Base-by-base conservation (phyloP, 306 rosid genomes). In the Coriaria nepalensis region DNA sequence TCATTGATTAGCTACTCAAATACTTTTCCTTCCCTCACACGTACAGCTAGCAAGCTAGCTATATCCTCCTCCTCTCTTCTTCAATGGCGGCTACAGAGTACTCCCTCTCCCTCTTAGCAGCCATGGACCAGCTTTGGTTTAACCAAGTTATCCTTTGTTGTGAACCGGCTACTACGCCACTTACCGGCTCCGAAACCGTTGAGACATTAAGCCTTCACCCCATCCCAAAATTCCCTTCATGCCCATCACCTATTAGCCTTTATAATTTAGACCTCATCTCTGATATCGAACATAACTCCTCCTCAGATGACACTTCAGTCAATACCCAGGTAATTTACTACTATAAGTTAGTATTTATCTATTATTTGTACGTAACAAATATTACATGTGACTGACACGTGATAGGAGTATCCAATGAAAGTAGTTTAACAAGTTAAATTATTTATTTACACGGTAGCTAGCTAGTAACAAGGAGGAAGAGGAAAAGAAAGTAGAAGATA, bases 111-210 rank as follows among this genome's bases (percentile, higher is more conserved):
- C 62, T 75, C 48, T 29, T 83, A 33, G 83, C 55, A 34, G 71
- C 79, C 65, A 83, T 87, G 83, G 87, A 87, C 53, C 56, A 57
- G 29, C 93, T 83, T 33, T 87, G 96, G 96, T 83, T 75, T 68
- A 79, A 70, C 62, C 85, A 80, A 53, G 50, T 71, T 39, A 61
- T 83, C 74, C 79, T 87, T 44, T 73, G 62, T 66, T 50, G 85
- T 5, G 52, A 69, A 50, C 84, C 94, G 40, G 4, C 55, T 33
- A n/a, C n/a, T n/a, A n/a, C n/a, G n/a, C 10, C 57, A 13, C n/a
- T 60, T 50, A 15, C 53, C 47, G 37, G 13, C 50, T 63, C 58
- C 14, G 50, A 62, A 41, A 58, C 46, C 33, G 44, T 56, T 7
- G 45, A 66, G 56, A 51, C 66, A 0, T 38, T 50, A 56, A 52